Evolutionary conservation across 2,329 filamentous ascomycete species (phyloP).

Genomic region (Colletotrichum cordylinicola): DNA sequence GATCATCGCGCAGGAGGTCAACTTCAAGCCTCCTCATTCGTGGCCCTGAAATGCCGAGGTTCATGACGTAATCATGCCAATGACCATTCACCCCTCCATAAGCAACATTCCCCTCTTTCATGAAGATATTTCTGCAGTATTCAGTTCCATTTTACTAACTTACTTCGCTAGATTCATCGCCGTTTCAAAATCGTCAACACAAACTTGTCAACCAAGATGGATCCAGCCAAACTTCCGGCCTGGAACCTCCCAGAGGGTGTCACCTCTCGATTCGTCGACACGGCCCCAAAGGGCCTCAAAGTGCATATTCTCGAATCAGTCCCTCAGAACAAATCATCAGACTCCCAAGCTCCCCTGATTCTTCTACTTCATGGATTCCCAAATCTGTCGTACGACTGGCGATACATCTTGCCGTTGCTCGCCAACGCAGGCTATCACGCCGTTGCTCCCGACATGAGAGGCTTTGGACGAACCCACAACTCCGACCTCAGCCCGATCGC

Average conservation of each 20-base stretch:
- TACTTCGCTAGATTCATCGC: accelerated
- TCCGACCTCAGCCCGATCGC: neutral
- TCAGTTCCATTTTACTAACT: accelerated
- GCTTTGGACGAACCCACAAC: constrained; percentile 64
- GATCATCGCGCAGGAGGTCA: neutral
- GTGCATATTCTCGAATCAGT: constrained; percentile 67
- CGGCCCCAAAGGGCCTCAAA: constrained; percentile 56
- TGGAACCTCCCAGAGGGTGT: constrained; percentile 55
- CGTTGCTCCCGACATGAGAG: constrained; percentile 71
- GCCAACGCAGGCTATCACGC: constrained; percentile 67
- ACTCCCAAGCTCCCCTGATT: constrained; percentile 50
- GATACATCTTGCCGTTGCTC: constrained; percentile 65
- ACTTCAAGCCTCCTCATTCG: neutral
- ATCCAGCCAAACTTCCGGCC: neutral
- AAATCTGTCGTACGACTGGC: constrained; percentile 74
- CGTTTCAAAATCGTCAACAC: accelerated
- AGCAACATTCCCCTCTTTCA: neutral
- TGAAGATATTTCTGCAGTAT: accelerated
- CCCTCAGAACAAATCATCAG: constrained; percentile 30
- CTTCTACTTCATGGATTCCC: constrained; percentile 72
- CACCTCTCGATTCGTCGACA: constrained; percentile 58
- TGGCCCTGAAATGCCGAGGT: neutral
- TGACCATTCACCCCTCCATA: neutral
- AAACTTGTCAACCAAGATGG: neutral
- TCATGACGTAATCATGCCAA: neutral